Percentiles rank a stretch among this genome's conserved stretches.
Conservation (phyloP, 805 yeast genomes). For the Osmozyma mogii region DNA sequence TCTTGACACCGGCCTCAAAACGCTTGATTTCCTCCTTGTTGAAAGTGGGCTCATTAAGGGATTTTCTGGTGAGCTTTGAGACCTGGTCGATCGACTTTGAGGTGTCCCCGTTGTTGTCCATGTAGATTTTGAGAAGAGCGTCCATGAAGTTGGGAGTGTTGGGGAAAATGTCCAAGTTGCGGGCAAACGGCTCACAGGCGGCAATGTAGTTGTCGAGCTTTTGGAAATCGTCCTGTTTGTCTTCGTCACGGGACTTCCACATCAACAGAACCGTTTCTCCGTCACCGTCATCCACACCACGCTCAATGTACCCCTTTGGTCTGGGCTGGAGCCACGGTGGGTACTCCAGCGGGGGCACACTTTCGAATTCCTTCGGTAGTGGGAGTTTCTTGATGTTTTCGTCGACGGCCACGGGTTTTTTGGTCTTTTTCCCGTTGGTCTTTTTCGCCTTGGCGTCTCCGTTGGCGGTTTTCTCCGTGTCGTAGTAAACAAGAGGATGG, state of each 20-base stretch:
- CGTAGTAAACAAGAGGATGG: slow-evolving; percentile 63
- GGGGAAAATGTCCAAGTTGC: slow-evolving; percentile 43
- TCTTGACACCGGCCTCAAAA: slow-evolving; percentile 69
- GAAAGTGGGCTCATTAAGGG: slow-evolving; percentile 73
- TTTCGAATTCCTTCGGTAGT: slow-evolving; percentile 42
- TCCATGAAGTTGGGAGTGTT: slow-evolving; percentile 81
- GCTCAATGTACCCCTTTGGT: slow-evolving; percentile 74
- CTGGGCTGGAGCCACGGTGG: slow-evolving; percentile 75
- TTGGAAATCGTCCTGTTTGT: slow-evolving; percentile 15
- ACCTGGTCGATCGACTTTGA: slow-evolving; percentile 41
- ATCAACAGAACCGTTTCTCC: slow-evolving; percentile 49
- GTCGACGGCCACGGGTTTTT: slow-evolving; percentile 19
- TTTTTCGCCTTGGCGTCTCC: slow-evolving; percentile 10
- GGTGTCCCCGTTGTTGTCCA: slow-evolving; percentile 45
- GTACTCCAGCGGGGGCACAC: slow-evolving; percentile 35
- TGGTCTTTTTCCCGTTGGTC: slow-evolving; percentile 12
- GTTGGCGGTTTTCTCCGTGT: slow-evolving; percentile 17
- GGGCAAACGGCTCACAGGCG: slow-evolving; percentile 51
- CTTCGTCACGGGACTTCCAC: slow-evolving; percentile 49
- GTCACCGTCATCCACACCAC: slow-evolving; percentile 62
- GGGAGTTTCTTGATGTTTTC: slow-evolving; percentile 21
- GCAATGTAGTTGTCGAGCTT: slow-evolving; percentile 47
- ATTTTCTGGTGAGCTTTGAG: slow-evolving; percentile 42
- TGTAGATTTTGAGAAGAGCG: slow-evolving; percentile 48
- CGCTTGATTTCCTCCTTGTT: slow-evolving; percentile 49